Evolutionary conservation across 2,329 filamentous ascomycete species (phyloP).

Genomic region (Curvularia eragrostidis): DNA sequence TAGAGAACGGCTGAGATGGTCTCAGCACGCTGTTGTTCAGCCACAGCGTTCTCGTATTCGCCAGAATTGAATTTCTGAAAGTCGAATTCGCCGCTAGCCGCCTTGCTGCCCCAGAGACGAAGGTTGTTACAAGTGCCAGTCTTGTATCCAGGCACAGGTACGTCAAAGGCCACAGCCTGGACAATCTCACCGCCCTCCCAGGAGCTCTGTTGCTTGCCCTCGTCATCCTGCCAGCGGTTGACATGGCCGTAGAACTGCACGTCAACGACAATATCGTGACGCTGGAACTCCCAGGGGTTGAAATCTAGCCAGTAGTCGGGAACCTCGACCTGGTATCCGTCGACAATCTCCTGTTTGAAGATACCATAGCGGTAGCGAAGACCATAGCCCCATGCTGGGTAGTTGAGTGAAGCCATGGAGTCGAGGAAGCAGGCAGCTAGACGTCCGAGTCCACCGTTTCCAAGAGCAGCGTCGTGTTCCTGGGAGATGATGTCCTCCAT

Average conservation of each 20-base stretch:
- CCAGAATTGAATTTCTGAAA: constrained; percentile 99
- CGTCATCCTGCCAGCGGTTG: constrained; percentile 71
- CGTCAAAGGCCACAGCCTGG: constrained; percentile 90
- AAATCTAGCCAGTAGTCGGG: constrained; percentile 99
- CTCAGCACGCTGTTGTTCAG: constrained; percentile 98
- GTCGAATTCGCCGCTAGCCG: constrained; percentile 95
- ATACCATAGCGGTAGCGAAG: constrained; percentile 92
- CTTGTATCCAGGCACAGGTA: constrained; percentile 84
- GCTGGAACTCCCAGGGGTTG: constrained; percentile 98
- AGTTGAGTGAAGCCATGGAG: constrained; percentile 92
- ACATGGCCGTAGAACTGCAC: constrained; percentile 96
- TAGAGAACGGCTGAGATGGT: constrained; percentile 98
- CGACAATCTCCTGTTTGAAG: constrained; percentile 99
- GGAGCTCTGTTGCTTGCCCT: constrained; percentile 74
- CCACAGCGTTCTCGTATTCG: constrained; percentile 96
- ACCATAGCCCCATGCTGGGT: constrained; percentile 96
- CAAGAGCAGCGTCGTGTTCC: constrained; percentile 94
- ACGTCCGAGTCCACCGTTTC: constrained; percentile 93
- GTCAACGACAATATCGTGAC: constrained; percentile 93
- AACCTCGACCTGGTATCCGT: constrained; percentile 97
- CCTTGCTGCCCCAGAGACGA: constrained; percentile 96
- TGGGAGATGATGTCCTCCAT: constrained; percentile 95
- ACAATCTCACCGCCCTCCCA: constrained; percentile 97
- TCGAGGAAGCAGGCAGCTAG: constrained; percentile 97
- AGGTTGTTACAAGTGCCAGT: constrained; percentile 95